Percentiles rank a stretch among this genome's conserved stretches.
phyloP scores from a whole-genome alignment of 73 alveolate genomes.

The Uronychia binucleata region DNA sequence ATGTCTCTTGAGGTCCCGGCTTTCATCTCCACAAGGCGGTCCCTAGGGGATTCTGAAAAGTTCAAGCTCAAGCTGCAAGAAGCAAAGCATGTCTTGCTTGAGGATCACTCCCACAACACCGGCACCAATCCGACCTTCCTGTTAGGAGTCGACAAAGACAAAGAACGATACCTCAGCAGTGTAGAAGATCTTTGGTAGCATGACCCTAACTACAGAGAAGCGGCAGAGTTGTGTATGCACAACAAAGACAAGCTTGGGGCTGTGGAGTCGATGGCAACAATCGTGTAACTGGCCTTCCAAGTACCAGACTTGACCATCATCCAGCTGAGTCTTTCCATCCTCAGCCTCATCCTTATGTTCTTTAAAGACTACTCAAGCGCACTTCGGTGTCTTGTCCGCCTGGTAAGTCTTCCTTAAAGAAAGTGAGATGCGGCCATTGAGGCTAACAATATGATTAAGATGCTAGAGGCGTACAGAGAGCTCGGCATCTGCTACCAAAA shows the following conservation, averaged over 20 bases:
- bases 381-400: background rate
- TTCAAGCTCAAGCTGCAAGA: too few species aligned
- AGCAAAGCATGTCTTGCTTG: too few species aligned
- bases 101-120: too few species aligned
- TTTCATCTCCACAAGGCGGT: too few species aligned
- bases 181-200: background rate
- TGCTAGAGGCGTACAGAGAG: constrained; percentile 29
- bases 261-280: background rate
- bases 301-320: background rate
- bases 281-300: background rate
- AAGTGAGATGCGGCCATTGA: background rate
- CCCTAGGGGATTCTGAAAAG: too few species aligned
- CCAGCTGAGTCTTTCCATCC: background rate
- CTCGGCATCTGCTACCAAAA: constrained; percentile 55
- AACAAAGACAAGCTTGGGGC: background rate
- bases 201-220: background rate
- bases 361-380: background rate
- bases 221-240: background rate
- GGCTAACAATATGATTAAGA: background rate
- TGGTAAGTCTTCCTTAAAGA: background rate
- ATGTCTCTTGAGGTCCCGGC: too few species aligned
- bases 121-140: too few species aligned
- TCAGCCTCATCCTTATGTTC: background rate
- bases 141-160: background rate
- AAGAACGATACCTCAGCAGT: background rate